Conservation (phyloP, 108 stramenopile genomes). For the Skeletonema potamos region DNA sequence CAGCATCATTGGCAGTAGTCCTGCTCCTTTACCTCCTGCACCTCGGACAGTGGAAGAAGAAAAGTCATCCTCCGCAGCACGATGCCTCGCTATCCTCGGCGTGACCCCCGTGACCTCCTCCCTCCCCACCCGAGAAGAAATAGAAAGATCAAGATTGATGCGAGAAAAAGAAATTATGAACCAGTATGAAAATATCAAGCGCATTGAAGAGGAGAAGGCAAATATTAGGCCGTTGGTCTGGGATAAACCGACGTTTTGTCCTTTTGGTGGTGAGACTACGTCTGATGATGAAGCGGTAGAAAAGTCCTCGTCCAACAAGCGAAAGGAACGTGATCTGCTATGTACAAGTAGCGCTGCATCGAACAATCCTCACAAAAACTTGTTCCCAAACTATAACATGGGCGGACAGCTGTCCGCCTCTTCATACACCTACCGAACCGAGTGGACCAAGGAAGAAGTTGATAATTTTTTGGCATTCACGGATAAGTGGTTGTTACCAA, state of each 20-base stretch:
- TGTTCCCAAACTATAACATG: not conserved
- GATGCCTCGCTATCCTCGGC: not conserved
- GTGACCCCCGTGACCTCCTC: not conserved
- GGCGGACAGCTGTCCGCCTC: not conserved
- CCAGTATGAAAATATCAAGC: not conserved
- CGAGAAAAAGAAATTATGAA: not conserved
- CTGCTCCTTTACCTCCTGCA: not conserved
- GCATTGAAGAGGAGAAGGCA: not conserved
- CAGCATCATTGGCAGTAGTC: no score
- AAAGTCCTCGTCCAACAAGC: not conserved
- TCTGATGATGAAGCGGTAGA: not conserved
- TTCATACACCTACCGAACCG: not conserved
- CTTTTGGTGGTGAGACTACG: not conserved
- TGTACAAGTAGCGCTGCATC: not conserved
- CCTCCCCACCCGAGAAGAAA: not conserved
- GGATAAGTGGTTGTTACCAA: not conserved
- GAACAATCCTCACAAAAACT: not conserved
- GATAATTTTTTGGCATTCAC: not conserved
- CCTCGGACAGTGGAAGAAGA: not conserved
- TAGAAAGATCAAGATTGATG: not conserved
- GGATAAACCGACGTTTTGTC: not conserved
- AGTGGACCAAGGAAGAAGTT: not conserved
- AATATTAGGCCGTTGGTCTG: not conserved
- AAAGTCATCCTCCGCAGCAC: not conserved
- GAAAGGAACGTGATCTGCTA: not conserved